Conservation (phyloP, 2,329 filamentous ascomycete genomes). For the Conoideocrella luteorostrata region DNA sequence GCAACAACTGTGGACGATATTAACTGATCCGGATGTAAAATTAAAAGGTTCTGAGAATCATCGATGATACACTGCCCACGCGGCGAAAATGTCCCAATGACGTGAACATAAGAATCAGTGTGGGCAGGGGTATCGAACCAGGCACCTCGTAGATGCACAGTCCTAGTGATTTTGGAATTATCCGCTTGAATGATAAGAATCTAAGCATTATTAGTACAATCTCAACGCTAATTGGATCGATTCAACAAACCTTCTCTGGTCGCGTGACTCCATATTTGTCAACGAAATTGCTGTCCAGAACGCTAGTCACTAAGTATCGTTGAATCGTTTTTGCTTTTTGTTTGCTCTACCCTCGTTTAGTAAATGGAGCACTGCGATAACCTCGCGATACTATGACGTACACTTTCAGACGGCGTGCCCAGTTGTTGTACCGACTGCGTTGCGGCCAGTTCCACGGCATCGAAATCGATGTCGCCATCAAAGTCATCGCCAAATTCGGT, state of each 20-base stretch:
- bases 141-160: conserved; percentile 72
- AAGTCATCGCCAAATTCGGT: conserved; percentile 37
- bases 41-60: conserved; percentile 75
- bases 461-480: conserved; percentile 72
- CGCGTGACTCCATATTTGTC: conserved; percentile 53
- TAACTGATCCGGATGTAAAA: conserved; percentile 90
- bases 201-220: conserved; percentile 35
- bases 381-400: conserved; percentile 26
- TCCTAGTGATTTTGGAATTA: conserved; percentile 56
- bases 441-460: conserved; percentile 66
- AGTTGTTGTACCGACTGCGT: conserved; percentile 53
- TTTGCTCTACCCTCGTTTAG: conserved; percentile 64
- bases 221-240: no score
- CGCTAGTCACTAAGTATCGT: conserved; percentile 74
- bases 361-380: conserved; percentile 26
- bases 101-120: conserved; percentile 71
- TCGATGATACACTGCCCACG: conserved; percentile 74
- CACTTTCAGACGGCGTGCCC: conserved; percentile 22
- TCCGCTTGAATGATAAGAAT: conserved; percentile 79
- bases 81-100: conserved; percentile 70
- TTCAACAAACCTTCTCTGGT: conserved; percentile 61
- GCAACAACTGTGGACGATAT: conserved; percentile 92
- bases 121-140: conserved; percentile 80
- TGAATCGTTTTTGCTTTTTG: conserved; percentile 70
- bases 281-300: conserved; percentile 62